Percentiles rank a stretch among this genome's conserved stretches.
Evolutionary conservation across 2,329 filamentous ascomycete species (phyloP).

Genomic region (Phaeophleospora eucalypticola): DNA sequence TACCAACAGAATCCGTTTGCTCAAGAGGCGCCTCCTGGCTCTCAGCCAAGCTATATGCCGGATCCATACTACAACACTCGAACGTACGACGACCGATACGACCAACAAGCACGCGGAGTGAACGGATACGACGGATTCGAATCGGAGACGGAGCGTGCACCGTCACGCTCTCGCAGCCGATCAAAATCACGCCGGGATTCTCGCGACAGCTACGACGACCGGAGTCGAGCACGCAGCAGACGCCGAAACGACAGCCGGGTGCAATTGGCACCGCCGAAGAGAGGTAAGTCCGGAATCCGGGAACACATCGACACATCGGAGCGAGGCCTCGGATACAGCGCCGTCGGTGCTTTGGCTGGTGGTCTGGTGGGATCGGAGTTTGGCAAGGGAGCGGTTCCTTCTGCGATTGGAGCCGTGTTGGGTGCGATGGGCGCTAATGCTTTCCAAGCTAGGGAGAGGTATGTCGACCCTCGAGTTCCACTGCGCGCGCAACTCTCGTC

Average conservation of each 20-base stretch:
- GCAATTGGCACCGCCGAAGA: constrained; percentile 9
- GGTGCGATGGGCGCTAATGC: constrained; percentile 30
- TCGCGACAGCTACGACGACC: constrained; percentile 10
- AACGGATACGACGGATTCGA: constrained; percentile 14
- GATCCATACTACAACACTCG: constrained; percentile 15
- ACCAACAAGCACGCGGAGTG: constrained; percentile 12
- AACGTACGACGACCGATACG: constrained; percentile 13
- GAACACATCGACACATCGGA: constrained; percentile 27
- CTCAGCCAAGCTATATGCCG: constrained; percentile 19
- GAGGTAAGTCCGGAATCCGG: constrained; percentile 27
- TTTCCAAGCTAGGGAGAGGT: constrained; percentile 30
- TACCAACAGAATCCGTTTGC: constrained; percentile 29
- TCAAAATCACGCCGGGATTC: not conserved
- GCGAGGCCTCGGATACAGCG: constrained; percentile 24
- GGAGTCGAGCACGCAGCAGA: constrained; percentile 16
- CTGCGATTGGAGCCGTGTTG: constrained; percentile 25
- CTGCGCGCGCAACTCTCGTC: constrained; percentile 11
- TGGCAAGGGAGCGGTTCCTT: constrained; percentile 24
- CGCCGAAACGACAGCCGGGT: constrained; percentile 10
- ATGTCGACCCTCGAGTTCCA: constrained; percentile 13
- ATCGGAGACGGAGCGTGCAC: constrained; percentile 4
- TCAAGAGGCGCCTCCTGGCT: constrained; percentile 21
- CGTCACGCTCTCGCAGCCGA: constrained; percentile 4
- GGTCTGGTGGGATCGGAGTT: constrained; percentile 28
- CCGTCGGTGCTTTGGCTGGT: constrained; percentile 29